phyloP scores from a whole-genome alignment of 257 asterid species.

The Paulownia fortunei region DNA sequence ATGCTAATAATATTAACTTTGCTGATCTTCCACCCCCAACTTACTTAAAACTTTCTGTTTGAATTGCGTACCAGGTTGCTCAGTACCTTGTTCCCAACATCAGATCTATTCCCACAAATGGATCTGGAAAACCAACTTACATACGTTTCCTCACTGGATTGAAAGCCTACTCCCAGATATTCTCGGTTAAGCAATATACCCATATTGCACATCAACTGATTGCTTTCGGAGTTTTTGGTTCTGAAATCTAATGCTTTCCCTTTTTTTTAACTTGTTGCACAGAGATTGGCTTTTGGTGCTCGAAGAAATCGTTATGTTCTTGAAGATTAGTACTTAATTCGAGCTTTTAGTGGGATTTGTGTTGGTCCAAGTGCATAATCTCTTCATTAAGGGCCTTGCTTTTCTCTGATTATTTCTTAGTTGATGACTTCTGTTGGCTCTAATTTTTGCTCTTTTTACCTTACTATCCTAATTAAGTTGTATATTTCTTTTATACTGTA shows the following conservation, averaged over 20 bases:
- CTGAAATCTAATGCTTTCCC: conserved; percentile 15
- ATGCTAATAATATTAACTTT: not conserved
- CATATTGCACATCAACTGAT: not conserved
- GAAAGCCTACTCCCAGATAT: conserved; percentile 94
- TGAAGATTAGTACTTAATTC: conserved; percentile 59
- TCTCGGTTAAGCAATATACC: conserved; percentile 69
- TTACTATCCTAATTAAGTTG: not conserved
- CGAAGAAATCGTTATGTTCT: conserved; percentile 77
- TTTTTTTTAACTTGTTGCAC: conserved; percentile 15
- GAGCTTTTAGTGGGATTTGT: not conserved
- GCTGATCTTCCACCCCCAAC: not conserved
- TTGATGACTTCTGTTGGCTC: not conserved
- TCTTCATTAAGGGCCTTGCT: not conserved
- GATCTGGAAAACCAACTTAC: conserved; percentile 86
- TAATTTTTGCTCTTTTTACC: not conserved
- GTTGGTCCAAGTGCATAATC: not conserved
- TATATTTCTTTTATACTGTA: not conserved
- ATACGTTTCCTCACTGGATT: conserved; percentile 93
- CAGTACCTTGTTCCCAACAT: conserved; percentile 82
- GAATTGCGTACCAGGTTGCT: conserved; percentile 65
- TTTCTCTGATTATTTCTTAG: not conserved
- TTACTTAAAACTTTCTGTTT: not conserved
- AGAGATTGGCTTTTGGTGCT: conserved; percentile 94
- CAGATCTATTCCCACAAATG: conserved; percentile 71
- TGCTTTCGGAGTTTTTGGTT: not conserved